Evolutionary conservation across 805 yeast species (phyloP).

Genomic region (Hanseniaspora vineae): DNA sequence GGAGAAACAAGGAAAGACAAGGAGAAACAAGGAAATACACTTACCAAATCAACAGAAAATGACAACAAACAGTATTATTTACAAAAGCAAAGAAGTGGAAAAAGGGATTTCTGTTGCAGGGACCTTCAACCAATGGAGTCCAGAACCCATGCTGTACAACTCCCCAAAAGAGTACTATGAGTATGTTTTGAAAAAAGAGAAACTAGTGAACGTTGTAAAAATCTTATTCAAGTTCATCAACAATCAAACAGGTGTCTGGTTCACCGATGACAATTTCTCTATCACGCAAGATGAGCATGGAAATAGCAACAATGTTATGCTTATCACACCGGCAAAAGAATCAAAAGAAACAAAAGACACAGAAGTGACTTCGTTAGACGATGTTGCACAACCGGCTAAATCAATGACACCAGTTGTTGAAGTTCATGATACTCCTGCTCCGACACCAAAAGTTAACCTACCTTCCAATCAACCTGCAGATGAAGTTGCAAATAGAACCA

Average conservation of each 20-base stretch:
- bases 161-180: conserved; percentile 12
- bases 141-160: conserved; percentile 2
- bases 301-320: conserved; percentile 26
- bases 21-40: too few relatives aligned
- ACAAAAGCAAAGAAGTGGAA: not conserved
- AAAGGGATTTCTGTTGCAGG: conserved; percentile 4
- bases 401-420: not conserved
- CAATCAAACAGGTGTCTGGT: conserved; percentile 16
- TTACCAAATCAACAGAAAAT: not conserved
- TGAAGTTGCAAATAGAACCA: too few relatives aligned
- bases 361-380: not conserved
- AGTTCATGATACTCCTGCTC: not conserved
- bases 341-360: not conserved
- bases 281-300: conserved; percentile 25
- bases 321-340: not conserved
- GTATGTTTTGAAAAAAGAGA: conserved; percentile 8
- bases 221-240: conserved; percentile 20
- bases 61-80: conserved; percentile 1
- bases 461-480: too few relatives aligned
- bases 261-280: conserved; percentile 17
- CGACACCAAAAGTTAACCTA: not conserved
- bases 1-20: too few relatives aligned
- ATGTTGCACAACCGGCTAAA: not conserved
- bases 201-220: conserved; percentile 9
- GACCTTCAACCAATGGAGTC: conserved; percentile 5